Base-by-base conservation (phyloP, 352 stramenopile species). In the Phytophthora parvispora region DNA sequence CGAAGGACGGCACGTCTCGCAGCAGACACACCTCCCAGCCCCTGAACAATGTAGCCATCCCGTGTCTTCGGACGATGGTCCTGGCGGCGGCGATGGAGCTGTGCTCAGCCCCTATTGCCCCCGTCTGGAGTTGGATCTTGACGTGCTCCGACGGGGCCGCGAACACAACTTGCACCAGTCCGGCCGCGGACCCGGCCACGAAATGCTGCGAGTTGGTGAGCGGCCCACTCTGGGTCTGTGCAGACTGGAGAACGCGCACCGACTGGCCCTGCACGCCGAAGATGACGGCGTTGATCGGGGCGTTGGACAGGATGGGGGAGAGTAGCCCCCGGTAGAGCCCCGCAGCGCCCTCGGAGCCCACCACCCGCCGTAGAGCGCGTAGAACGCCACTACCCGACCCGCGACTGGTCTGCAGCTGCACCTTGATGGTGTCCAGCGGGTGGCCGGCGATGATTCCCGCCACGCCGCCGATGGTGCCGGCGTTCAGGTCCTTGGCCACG, bases 361-460 rank as follows among this genome's bases (percentile, higher is more conserved):
- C 60, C 52, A 95, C 93, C 27, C 79, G 65, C 8, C 75, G 77
- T 40, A 93, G 34, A 38, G 81, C 87, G 52, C 71, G 75, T 28
- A 87, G 16, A 40, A 93, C 68, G 47, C 84, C 81, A 29, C 60
- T 61, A 34, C 66, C 31, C 9, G 61, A 36, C 27, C 68, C 64
- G 29, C 57, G 48, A 53, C 70, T 76, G 22, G 88, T 97, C 75
- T 97, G 90, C 48, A 96, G 67, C 42, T 90, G 87, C 61, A 96
- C 88, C 68, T 97, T 97, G 65, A 97, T 84, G 24, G 90, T 97
- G 77, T 97, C 90, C 27, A 97, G 78, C 25, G 90, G 90, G 56
- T 97, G 90, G 12, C 90, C 88, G 16, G 86, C 79, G 28, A 93
- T 69, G 69, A 96, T 93, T 53, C 87, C 85, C 2, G 87, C 86